Evolutionary conservation across 129 eudicot species (phyloP).

Genomic region (Pseudognaphalium luteoalbum): DNA sequence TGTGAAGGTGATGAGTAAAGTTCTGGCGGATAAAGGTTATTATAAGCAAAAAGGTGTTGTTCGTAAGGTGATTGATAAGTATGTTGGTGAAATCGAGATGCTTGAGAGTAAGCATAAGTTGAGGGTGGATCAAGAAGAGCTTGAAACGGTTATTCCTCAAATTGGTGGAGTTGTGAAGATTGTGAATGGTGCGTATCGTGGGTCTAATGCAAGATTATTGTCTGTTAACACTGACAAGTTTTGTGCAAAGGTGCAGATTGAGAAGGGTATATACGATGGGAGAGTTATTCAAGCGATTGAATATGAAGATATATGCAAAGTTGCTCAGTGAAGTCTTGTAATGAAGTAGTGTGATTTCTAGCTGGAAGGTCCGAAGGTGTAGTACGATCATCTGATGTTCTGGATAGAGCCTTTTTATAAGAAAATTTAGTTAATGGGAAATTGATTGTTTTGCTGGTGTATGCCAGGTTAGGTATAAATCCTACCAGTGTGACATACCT

Average conservation of each 20-base stretch:
- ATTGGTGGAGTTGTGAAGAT: constrained; percentile 88
- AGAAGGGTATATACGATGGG: constrained; percentile 91
- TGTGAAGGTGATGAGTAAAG: constrained; percentile 89
- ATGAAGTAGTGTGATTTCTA: constrained; percentile 8
- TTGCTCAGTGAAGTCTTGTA: constrained; percentile 41
- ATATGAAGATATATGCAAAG: constrained; percentile 92
- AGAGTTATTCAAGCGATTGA: constrained; percentile 78
- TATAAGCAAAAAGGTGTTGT: constrained; percentile 91
- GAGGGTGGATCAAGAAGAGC: constrained; percentile 94
- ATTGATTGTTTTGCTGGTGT: too few relatives aligned
- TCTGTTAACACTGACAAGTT: constrained; percentile 62
- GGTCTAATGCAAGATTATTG: constrained; percentile 63
- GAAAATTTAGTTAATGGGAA: too few relatives aligned
- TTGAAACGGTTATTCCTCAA: constrained; percentile 89
- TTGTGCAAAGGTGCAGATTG: constrained; percentile 89
- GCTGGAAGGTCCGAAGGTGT: not conserved
- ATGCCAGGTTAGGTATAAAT: too few relatives aligned
- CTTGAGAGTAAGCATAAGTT: constrained; percentile 76
- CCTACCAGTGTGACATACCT: too few relatives aligned
- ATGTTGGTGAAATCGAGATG: constrained; percentile 92
- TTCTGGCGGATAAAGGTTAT: constrained; percentile 79
- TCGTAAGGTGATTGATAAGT: constrained; percentile 77
- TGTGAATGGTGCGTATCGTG: constrained; percentile 93
- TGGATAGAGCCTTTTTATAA: not conserved
- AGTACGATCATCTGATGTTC: constrained; percentile 22